Conservation (phyloP, 2,329 filamentous ascomycete genomes). For the Exserohilum turcica region DNA sequence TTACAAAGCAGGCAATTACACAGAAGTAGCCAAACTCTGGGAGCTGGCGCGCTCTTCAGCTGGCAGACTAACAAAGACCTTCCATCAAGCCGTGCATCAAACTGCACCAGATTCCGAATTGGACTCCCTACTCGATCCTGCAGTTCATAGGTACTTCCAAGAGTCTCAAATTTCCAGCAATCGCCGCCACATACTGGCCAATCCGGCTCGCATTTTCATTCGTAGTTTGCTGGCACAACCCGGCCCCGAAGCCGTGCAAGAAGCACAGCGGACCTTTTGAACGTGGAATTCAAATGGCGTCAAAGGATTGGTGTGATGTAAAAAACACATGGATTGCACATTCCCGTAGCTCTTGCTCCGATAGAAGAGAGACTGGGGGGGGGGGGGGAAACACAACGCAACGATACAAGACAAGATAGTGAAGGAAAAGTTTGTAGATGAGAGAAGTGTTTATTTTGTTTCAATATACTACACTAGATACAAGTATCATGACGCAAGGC, state of each 20-base stretch:
- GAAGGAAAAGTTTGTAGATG: no score
- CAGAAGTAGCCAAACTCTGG: slow-evolving; percentile 71
- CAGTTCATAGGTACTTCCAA: slow-evolving; percentile 23
- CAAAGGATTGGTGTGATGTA: no score
- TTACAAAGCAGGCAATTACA: slow-evolving; percentile 61
- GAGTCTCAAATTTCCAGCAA: slow-evolving; percentile 33
- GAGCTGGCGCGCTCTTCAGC: slow-evolving; percentile 62
- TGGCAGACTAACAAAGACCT: slow-evolving; percentile 47
- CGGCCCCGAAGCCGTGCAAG: slow-evolving; percentile 30
- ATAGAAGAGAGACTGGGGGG: no score
- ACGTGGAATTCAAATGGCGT: no score
- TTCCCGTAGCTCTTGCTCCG: no score
- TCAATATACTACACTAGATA: no score
- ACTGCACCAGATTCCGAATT: slow-evolving; percentile 21
- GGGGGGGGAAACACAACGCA: no score
- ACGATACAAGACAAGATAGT: no score
- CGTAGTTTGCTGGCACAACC: slow-evolving; percentile 58
- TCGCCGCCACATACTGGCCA: slow-evolving; percentile 57
- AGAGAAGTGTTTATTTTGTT: no score
- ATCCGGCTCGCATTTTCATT: slow-evolving; percentile 59
- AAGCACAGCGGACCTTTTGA: slow-evolving; percentile 49
- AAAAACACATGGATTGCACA: no score
- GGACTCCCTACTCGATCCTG: slow-evolving; percentile 31
- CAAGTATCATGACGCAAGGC: no score
- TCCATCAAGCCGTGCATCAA: slow-evolving; percentile 43